These are phyloP conservation scores for Mycena capillaripes DNA, from an alignment of 768 basidiomycete genomes.

Conservation along the genomic window DNA sequence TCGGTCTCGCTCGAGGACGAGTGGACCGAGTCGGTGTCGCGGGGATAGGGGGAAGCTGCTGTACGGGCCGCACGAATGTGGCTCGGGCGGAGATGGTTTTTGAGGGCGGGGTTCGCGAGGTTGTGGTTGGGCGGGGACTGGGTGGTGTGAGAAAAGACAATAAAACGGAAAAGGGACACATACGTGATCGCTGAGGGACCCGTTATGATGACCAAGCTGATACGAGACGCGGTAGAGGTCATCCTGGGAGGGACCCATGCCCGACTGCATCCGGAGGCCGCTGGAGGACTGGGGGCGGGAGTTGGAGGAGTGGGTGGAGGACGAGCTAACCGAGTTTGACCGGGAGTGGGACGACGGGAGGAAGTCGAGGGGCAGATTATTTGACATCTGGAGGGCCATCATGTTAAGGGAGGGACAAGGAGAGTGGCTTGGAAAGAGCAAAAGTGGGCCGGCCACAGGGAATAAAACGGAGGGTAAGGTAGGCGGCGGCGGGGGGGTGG, in stretches of 20 bases:
- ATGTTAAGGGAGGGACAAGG: conserved; percentile 52
- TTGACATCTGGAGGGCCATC: conserved; percentile 81
- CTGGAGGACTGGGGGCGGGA: conserved; percentile 87
- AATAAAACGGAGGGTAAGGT: conserved; percentile 33
- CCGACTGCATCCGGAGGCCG: conserved; percentile 66
- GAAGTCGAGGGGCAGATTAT: conserved; percentile 79
- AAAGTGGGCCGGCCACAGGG: conserved; percentile 36
- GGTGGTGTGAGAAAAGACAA: conserved; percentile 27
- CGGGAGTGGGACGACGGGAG: conserved; percentile 79
- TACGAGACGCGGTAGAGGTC: conserved; percentile 81
- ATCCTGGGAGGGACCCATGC: conserved; percentile 67
- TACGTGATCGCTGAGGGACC: conserved; percentile 60
- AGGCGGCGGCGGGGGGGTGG: conserved; percentile 23
- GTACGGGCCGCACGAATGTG: conserved; percentile 84
- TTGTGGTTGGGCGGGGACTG: conserved; percentile 85
- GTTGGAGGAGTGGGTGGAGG: conserved; percentile 78
- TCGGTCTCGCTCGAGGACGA: conserved; percentile 93
- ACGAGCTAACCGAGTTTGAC: conserved; percentile 83
- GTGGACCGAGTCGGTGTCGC: conserved; percentile 88
- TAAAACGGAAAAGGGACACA: conserved; percentile 41
- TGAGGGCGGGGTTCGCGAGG: conserved; percentile 81
- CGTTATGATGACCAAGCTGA: conserved; percentile 64
- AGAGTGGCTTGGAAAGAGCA: not conserved
- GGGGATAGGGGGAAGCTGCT: conserved; percentile 87
- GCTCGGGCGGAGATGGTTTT: conserved; percentile 80